A percentile compares a stretch with the other conserved stretches of the same genome.
phyloP scores from a whole-genome alignment of 2,329 filamentous ascomycete genomes.

The Tolypocladium inflatum region DNA sequence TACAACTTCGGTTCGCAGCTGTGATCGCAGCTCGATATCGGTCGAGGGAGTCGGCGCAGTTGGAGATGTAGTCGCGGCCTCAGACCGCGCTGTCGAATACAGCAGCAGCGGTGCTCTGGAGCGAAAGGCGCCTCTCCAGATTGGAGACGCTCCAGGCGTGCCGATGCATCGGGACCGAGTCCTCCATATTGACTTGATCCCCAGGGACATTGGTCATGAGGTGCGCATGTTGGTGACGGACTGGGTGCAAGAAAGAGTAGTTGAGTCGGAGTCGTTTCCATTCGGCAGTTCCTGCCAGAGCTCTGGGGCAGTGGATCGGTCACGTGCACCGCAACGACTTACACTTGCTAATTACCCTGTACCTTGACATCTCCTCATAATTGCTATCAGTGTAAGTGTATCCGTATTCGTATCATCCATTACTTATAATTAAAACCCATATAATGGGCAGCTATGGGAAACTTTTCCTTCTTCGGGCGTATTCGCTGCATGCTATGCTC shows the following conservation, averaged over 20 bases:
- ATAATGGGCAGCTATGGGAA: neutral
- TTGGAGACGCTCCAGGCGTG: slow-evolving; percentile 11
- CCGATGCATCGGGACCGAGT: slow-evolving; percentile 23
- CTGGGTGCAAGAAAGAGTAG: neutral
- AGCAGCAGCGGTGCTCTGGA: slow-evolving; percentile 3
- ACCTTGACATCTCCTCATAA: neutral
- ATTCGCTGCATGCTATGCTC: neutral
- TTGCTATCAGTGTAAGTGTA: neutral
- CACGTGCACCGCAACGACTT: neutral
- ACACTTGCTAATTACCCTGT: neutral
- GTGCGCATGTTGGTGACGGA: slow-evolving; percentile 18
- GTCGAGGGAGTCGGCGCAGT: neutral
- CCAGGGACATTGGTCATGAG: slow-evolving; percentile 36
- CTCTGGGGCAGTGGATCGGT: neutral
- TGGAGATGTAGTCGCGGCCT: neutral
- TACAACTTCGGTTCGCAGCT: neutral
- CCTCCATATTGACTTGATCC: slow-evolving; percentile 34
- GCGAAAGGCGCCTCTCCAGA: slow-evolving; percentile 11
- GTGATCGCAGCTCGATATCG: slow-evolving; percentile 4
- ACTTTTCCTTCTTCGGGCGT: neutral
- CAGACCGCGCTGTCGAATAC: neutral
- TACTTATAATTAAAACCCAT: neutral
- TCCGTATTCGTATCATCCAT: too few species aligned
- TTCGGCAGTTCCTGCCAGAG: neutral
- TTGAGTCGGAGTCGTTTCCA: neutral